A percentile compares a stretch with the other conserved stretches of the same genome.
phyloP scores from a whole-genome alignment of 106 monocot species.

The Acorus calamus region DNA sequence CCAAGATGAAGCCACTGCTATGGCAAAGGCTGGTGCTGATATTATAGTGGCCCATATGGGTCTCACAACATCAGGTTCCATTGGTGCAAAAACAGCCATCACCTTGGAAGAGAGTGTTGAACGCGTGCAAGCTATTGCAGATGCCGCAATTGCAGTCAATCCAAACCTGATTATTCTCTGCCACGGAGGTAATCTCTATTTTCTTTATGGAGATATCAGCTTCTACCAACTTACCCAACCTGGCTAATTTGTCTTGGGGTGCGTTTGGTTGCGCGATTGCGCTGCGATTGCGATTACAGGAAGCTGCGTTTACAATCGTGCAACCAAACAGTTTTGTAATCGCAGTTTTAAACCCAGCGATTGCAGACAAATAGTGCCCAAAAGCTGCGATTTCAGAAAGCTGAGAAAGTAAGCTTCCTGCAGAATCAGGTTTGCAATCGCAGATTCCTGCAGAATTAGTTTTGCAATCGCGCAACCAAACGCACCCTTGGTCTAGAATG shows the following conservation, averaged over 20 bases:
- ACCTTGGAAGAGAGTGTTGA: slow-evolving; percentile 57
- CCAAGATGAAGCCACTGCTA: slow-evolving; percentile 56
- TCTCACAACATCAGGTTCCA: slow-evolving; percentile 74
- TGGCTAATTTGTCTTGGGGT: neutral
- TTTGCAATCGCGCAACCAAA: no score
- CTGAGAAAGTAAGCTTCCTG: no score
- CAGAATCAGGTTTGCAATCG: no score
- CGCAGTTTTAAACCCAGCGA: no score
- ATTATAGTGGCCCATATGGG: slow-evolving; percentile 97
- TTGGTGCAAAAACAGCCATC: slow-evolving; percentile 77
- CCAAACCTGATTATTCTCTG: slow-evolving; percentile 77
- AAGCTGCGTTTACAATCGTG: no score
- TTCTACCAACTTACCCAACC: neutral
- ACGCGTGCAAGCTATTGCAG: slow-evolving; percentile 86
- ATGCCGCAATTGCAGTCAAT: slow-evolving; percentile 66
- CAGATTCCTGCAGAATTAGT: no score
- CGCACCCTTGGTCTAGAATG: no score
- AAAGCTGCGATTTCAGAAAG: no score
- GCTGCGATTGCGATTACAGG: no score
- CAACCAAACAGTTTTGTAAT: no score
- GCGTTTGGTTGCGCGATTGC: no score
- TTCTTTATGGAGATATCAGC: neutral
- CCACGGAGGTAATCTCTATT: slow-evolving; percentile 64
- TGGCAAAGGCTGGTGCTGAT: slow-evolving; percentile 83
- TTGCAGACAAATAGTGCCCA: no score